Evolutionary conservation across 2,329 filamentous ascomycete species (phyloP), one percentile per base, ranked within the genome.

Genomic region (Verticillium zaregamsianum): DNA sequence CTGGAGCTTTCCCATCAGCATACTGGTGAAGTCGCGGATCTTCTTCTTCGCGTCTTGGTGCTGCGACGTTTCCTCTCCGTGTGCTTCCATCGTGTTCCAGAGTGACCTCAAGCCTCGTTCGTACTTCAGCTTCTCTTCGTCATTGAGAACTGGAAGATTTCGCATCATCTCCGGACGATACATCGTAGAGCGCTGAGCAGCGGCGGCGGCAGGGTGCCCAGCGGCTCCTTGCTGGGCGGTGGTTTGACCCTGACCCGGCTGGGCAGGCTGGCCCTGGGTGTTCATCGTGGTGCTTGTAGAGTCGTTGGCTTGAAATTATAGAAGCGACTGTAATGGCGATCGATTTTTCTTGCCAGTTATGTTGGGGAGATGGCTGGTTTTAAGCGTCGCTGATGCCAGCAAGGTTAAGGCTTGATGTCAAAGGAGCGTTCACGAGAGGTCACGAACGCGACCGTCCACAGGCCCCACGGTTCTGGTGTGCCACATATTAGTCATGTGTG

Each of bases 21-120:
- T 86, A 54, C 79, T 79, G 0, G 86, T 85, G 68, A 89, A 89
- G 9, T 88, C 85, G 7, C 76, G 71, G 25, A 89, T 83, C 73
- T 87, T 88, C 49, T 79, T 78, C 65, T 80, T 81, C 0, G 86
- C 85, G 0, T 77, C 74, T 28, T 77, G 71, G 55, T 87, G 80
- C 25, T 82, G 78, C 0, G 68, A 67, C 3, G 82, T 83, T 25
- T 82, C 81, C 1, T 78, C 75, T 0, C 79, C 71, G 0, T 76
- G 73, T 23, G 76, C 80, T 62, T 83, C 80, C 55, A 83, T 80
- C 49, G 83, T 77, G 25, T 74, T 77, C 81, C 84, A 89, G 0
- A 89, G 73, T 2, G 74, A 69, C 11, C 78, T 76, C 0, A 89
- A 74, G 1, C 86, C 86, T 2, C 77, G 72, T 66, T 88, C 84